These are phyloP conservation scores for Geranium incanum DNA, from an alignment of 441 rosid genomes.

Conservation along the genomic window DNA sequence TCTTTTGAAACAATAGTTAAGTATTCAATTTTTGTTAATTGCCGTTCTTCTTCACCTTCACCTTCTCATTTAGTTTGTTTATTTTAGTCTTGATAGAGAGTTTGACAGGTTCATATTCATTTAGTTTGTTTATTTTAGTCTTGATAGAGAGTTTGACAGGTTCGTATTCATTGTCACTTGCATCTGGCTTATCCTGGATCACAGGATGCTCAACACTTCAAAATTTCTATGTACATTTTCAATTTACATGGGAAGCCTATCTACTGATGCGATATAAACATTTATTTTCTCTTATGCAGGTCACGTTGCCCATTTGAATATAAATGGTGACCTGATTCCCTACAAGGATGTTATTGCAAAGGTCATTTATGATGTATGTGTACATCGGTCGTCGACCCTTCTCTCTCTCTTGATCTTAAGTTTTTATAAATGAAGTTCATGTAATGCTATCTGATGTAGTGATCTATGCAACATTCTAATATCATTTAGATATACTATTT, in stretches of 20 bases:
- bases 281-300: conserved; percentile 43
- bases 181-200: conserved; percentile 1
- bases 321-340: conserved; percentile 69
- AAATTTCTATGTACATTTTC: not conserved
- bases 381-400: conserved; percentile 6
- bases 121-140: not conserved
- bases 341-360: conserved; percentile 82
- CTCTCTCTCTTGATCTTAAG: conserved; percentile 14
- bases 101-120: not conserved
- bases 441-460: not conserved
- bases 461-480: not conserved
- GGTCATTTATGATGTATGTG: conserved; percentile 78
- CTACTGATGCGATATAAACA: conserved; percentile 21
- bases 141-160: not conserved
- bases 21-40: conserved; percentile 29
- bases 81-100: not conserved
- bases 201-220: not conserved
- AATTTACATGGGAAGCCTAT: conserved; percentile 1
- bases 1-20: conserved; percentile 91
- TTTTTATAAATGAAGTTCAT: not conserved
- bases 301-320: conserved; percentile 84
- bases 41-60: not conserved
- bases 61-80: not conserved
- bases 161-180: not conserved
- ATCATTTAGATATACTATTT: not conserved